These are phyloP conservation scores for Graphium sp. DNA, from an alignment of 2,329 filamentous ascomycete species.

Conservation along the genomic window DNA sequence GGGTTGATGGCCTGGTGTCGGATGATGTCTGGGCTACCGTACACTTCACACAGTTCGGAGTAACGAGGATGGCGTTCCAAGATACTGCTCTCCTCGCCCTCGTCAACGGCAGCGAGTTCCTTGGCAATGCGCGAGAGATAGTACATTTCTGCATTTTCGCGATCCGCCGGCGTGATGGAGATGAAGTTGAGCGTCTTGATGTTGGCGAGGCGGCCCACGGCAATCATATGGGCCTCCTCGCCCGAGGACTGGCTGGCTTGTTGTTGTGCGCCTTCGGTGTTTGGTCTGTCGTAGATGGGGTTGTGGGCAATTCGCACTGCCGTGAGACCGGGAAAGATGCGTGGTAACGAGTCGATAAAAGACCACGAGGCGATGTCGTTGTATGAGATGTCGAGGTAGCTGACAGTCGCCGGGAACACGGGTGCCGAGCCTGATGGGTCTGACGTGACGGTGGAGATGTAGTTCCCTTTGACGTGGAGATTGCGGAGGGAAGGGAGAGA, in stretches of 20 bases:
- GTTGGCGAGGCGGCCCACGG: slow-evolving; percentile 53
- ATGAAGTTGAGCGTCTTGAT: slow-evolving; percentile 61
- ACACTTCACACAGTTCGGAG: slow-evolving; percentile 52
- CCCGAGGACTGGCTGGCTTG: slow-evolving; percentile 23
- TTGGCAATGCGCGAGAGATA: slow-evolving; percentile 74
- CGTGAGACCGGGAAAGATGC: slow-evolving; percentile 54
- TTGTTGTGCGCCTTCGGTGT: slow-evolving; percentile 12
- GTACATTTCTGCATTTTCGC: slow-evolving; percentile 80
- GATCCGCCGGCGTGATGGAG: slow-evolving; percentile 53
- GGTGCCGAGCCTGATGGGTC: slow-evolving; percentile 16
- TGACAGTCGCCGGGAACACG: slow-evolving; percentile 34
- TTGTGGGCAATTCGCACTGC: slow-evolving; percentile 74
- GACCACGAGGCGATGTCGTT: slow-evolving; percentile 54
- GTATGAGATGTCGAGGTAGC: slow-evolving; percentile 57
- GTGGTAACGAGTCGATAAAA: slow-evolving; percentile 54
- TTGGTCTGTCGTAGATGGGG: slow-evolving; percentile 52
- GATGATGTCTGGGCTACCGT: slow-evolving; percentile 53
- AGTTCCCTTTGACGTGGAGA: slow-evolving; percentile 62
- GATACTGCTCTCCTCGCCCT: slow-evolving; percentile 34
- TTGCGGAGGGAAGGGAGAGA: slow-evolving; percentile 33
- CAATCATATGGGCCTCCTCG: slow-evolving; percentile 82
- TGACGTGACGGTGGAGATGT: slow-evolving; percentile 30
- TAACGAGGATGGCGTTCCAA: slow-evolving; percentile 55
- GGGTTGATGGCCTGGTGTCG: slow-evolving; percentile 47
- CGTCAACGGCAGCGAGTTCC: slow-evolving; percentile 47